Base-by-base conservation (phyloP, 139 green algal genomes). In the Coccomyxa sp. region DNA sequence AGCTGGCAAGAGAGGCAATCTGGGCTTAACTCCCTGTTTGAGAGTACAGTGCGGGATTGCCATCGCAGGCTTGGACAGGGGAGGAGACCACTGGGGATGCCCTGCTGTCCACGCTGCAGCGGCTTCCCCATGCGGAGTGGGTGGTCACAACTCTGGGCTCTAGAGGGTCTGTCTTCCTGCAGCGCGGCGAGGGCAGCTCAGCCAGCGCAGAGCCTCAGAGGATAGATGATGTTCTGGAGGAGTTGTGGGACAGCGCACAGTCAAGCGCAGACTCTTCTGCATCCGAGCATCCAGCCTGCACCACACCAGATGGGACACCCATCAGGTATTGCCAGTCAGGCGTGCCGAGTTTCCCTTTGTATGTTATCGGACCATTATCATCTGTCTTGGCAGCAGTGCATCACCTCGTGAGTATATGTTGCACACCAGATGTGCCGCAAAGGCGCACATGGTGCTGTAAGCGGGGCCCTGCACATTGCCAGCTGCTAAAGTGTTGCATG, bases 111-210 rank as follows among this genome's bases (percentile, higher is more conserved):
- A 86, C 88, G 22, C 73, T 89, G 0, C 10, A 68, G 39, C 81
- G 86, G 8, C 87, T 98, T 82, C 95, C 93, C 0, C 55, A 71
- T 24, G 86, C 86, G 3, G 73, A 77, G 16, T 94, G 87, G 77
- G 69, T 95, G 27, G 38, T 92, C 58, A 92, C 88, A 54, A 94
- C 91, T 1, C 83, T 92, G 22, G 95, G 95, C 27, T 84, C 68
- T 4, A 72, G 78, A 0, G 95, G 95, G 27, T 84, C 76, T 54
- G 81, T 97, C 27, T 81, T 97, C 75, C 75, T 98, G 73, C 79
- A 91, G 78, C 82, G 81, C 4, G 33, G 35, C 14, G 36, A n/a
- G 16, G 27, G 4, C 35, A 40, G 33, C 0, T 29, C 35, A 74
- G 33, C 35, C 7, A 64, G 24, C 22, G 33, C 54, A n/a, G n/a